A percentile compares a stretch with the other conserved stretches of the same genome.
Conservation (phyloP, 805 yeast species). For the Starmerella kuoi region DNA sequence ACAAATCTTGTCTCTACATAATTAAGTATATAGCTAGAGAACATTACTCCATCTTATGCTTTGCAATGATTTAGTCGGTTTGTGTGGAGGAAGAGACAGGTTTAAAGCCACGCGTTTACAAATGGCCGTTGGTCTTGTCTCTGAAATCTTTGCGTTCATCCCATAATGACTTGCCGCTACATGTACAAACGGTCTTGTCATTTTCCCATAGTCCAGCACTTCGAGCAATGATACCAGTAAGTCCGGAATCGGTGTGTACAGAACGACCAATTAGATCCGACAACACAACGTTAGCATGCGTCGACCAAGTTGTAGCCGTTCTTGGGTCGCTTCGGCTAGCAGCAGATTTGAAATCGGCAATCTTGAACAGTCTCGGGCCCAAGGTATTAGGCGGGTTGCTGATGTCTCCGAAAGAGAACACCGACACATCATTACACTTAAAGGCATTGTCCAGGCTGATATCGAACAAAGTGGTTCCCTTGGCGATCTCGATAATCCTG, state of each 20-base stretch:
- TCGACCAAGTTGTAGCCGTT: constrained; percentile 12
- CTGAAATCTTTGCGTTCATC: constrained; percentile 62
- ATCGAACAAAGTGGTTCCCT: constrained; percentile 51
- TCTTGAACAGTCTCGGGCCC: constrained; percentile 20
- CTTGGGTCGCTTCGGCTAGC: not conserved
- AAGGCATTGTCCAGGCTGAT: constrained; percentile 43
- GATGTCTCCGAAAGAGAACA: constrained; percentile 63
- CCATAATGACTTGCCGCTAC: constrained; percentile 94
- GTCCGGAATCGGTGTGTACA: constrained; percentile 16
- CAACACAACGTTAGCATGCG: constrained; percentile 6
- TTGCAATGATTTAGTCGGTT: no score
- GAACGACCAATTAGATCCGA: constrained; percentile 21
- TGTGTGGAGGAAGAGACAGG: no score
- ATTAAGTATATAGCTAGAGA: no score
- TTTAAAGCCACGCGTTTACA: not conserved
- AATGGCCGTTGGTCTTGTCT: constrained; percentile 15
- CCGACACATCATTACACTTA: constrained; percentile 41
- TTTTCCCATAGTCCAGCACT: constrained; percentile 98
- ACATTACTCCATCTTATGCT: no score
- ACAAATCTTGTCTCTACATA: no score
- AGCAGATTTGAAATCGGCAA: constrained; percentile 1
- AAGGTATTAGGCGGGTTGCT: constrained; percentile 36
- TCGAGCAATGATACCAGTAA: constrained; percentile 85
- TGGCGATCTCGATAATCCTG: constrained; percentile 59
- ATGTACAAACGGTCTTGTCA: constrained; percentile 81